Conservation (phyloP, 352 stramenopile species). For the Phytophthora palmivora region DNA sequence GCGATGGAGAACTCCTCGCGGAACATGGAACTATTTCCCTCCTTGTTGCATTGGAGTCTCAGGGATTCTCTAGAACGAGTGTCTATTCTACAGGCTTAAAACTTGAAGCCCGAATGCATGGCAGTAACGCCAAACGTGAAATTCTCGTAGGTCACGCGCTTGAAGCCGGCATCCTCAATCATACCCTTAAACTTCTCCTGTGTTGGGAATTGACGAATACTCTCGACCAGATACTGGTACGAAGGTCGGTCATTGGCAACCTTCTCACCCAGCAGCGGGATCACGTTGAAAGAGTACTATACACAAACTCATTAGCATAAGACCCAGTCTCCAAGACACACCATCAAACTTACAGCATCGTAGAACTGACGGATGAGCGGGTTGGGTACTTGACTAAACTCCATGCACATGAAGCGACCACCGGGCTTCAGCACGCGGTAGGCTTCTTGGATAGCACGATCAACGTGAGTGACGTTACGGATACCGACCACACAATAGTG, state of each 20-base stretch:
- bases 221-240: constrained; percentile 99
- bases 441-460: constrained; percentile 95
- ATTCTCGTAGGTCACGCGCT: constrained; percentile 94
- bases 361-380: constrained; percentile 94
- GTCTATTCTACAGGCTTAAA: constrained; percentile 48
- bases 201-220: constrained; percentile 98
- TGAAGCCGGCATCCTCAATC: constrained; percentile 96
- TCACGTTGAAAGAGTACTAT: constrained; percentile 98
- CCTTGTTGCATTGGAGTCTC: constrained; percentile 5
- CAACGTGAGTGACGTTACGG: constrained; percentile 98
- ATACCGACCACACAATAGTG: constrained; percentile 99
- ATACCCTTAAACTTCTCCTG: constrained; percentile 96
- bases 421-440: constrained; percentile 96
- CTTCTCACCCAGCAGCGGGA: constrained; percentile 94
- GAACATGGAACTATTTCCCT: neutral
- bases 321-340: neutral
- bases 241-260: constrained; percentile 96
- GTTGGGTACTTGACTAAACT: constrained; percentile 97
- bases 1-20: neutral
- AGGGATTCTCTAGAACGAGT: constrained; percentile 15
- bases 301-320: neutral
- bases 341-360: constrained; percentile 84
- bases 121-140: constrained; percentile 98
- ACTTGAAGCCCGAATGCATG: constrained; percentile 97
- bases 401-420: constrained; percentile 98